Conservation (phyloP, 352 stramenopile species). For the Thraustotheca clavata region DNA sequence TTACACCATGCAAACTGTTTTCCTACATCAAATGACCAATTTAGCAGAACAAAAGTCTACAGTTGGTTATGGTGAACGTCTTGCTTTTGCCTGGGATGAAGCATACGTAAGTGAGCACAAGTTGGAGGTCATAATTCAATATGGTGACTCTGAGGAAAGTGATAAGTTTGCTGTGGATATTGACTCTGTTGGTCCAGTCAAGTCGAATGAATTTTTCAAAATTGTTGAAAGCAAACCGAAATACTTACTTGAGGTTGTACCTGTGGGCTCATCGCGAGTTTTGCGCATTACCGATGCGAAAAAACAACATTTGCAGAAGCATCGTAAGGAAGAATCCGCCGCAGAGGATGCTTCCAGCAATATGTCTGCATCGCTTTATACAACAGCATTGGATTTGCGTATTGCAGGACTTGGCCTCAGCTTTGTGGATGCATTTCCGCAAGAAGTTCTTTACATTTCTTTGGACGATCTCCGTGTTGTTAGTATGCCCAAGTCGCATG, state of each 20-base stretch:
- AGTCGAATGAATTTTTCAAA: conserved; percentile 23
- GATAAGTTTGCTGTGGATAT: conserved; percentile 60
- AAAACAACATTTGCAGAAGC: conserved; percentile 57
- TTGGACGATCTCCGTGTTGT: conserved; percentile 67
- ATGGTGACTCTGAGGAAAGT: too few relatives aligned
- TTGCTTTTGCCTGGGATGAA: conserved; percentile 79
- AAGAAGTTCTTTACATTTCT: conserved; percentile 79
- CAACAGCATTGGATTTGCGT: conserved; percentile 72
- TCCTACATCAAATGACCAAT: conserved; percentile 3
- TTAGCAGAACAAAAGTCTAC: conserved; percentile 22
- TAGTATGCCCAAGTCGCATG: conserved; percentile 55
- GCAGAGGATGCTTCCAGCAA: not conserved
- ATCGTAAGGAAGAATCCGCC: not conserved
- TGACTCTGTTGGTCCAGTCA: conserved; percentile 69
- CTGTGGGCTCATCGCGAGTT: conserved; percentile 70
- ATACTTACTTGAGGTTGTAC: conserved; percentile 66
- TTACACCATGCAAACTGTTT: conserved; percentile 36
- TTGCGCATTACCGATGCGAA: conserved; percentile 55
- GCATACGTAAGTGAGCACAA: conserved; percentile 77
- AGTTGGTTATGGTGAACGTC: conserved; percentile 60
- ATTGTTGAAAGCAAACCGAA: conserved; percentile 39
- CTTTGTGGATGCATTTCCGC: conserved; percentile 61
- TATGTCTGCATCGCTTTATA: conserved; percentile 26
- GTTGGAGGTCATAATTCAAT: conserved; percentile 50
- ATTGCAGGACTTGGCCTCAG: conserved; percentile 70